These are phyloP conservation scores for Penicillium verrucosum DNA, from an alignment of 2,329 filamentous ascomycete species.

Conservation along the genomic window DNA sequence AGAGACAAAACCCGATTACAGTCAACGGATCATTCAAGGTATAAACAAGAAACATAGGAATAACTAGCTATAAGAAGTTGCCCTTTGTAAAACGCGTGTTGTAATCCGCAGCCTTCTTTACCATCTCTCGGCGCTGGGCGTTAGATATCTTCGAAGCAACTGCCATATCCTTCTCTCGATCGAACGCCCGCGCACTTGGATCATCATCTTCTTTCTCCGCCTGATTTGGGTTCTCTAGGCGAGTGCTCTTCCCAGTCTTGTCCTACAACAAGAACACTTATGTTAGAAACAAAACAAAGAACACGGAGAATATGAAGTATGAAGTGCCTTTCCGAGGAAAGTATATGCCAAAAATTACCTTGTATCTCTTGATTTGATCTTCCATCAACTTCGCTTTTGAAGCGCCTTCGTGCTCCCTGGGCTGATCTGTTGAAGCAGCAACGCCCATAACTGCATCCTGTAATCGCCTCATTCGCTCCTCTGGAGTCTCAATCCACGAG, in stretches of 20 bases:
- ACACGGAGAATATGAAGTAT: background rate
- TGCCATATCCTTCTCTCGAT: conserved; percentile 91
- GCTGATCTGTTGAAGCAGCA: conserved; percentile 26
- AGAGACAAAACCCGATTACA: no score
- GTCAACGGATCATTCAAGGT: no score
- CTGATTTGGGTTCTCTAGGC: conserved; percentile 49
- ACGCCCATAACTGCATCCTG: conserved; percentile 81
- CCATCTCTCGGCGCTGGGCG: conserved; percentile 71
- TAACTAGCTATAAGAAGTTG: conserved; percentile 46
- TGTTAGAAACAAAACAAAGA: background rate
- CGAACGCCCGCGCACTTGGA: conserved; percentile 82
- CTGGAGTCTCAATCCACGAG: conserved; percentile 89
- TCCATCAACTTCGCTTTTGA: conserved; percentile 29
- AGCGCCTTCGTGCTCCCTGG: conserved; percentile 6
- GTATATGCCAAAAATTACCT: conserved; percentile 40
- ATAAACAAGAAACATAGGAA: no score
- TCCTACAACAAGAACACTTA: conserved; percentile 10
- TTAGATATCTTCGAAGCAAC: conserved; percentile 68
- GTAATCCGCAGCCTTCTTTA: conserved; percentile 77
- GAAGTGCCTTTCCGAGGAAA: no score
- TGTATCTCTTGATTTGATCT: conserved; percentile 55
- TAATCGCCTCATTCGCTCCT: conserved; percentile 77
- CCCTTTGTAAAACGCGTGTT: conserved; percentile 77
- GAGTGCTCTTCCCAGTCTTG: conserved; percentile 51
- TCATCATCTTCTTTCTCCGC: conserved; percentile 74